phyloP scores from a whole-genome alignment of 2,329 filamentous ascomycete genomes.

The Sporothrix brasiliensis region DNA sequence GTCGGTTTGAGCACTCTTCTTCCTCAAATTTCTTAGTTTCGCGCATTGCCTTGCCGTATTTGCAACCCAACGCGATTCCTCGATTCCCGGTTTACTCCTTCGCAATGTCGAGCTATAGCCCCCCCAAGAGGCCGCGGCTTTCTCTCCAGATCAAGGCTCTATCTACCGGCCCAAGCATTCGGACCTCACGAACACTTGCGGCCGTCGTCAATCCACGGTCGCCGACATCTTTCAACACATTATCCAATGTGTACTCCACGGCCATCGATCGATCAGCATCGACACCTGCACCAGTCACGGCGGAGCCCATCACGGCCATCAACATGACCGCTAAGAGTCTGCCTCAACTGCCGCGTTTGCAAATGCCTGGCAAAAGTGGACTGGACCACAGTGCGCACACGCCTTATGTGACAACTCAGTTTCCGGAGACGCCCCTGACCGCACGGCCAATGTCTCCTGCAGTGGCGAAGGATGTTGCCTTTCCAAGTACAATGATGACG shows the following conservation, averaged over 20 bases:
- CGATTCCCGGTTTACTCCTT: neutral
- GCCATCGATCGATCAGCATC: conserved; percentile 63
- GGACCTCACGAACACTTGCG: conserved; percentile 49
- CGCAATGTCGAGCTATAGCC: conserved; percentile 38
- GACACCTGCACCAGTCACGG: conserved; percentile 48
- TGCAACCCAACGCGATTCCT: neutral
- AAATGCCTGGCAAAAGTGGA: conserved; percentile 40
- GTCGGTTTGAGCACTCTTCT: neutral
- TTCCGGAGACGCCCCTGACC: conserved; percentile 58
- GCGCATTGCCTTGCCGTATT: neutral
- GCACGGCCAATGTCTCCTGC: conserved; percentile 55
- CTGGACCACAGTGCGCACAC: conserved; percentile 46
- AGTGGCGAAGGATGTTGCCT: conserved; percentile 50
- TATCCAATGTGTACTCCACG: conserved; percentile 66
- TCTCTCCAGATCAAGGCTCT: conserved; percentile 53
- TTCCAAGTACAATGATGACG: conserved; percentile 63
- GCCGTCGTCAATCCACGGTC: conserved; percentile 59
- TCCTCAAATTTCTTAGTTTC: neutral
- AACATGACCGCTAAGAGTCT: conserved; percentile 43
- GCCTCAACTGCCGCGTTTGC: conserved; percentile 34
- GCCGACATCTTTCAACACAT: conserved; percentile 66
- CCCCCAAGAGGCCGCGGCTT: conserved; percentile 57
- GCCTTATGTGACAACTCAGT: conserved; percentile 50
- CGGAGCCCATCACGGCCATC: conserved; percentile 45
- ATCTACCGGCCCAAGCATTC: conserved; percentile 44